Conservation (phyloP, 495 filamentous ascomycete genomes). For the Hypoxylon subgilvum region DNA sequence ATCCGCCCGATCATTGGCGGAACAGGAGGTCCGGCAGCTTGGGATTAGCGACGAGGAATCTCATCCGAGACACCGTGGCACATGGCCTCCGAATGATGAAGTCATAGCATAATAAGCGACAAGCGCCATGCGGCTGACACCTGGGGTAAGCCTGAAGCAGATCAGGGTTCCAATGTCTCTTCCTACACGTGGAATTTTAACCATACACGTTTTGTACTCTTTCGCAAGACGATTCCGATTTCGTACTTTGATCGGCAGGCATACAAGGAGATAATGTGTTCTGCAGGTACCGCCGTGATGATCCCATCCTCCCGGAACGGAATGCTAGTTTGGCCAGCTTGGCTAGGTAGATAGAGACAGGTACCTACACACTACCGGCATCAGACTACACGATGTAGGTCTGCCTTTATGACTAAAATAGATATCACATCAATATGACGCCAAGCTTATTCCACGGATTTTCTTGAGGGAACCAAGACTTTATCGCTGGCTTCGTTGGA, state of each 20-base stretch:
- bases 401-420: neutral
- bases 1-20: conserved; percentile 20
- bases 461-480: too few relatives aligned
- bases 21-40: conserved; percentile 13
- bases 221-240: neutral
- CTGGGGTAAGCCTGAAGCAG: conserved; percentile 12
- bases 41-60: neutral
- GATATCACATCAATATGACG: conserved; percentile 2
- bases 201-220: neutral
- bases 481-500: too few relatives aligned
- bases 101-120: conserved; percentile 25
- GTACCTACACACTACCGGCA: too few relatives aligned
- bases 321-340: conserved; percentile 7
- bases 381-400: neutral
- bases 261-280: conserved; percentile 3
- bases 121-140: conserved; percentile 3
- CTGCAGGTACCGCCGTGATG: conserved; percentile 32
- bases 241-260: conserved; percentile 11
- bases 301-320: conserved; percentile 22
- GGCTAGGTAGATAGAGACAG: neutral
- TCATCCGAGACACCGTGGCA: neutral
- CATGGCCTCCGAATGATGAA: conserved; percentile 9
- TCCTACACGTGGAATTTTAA: neutral
- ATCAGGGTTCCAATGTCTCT: neutral
- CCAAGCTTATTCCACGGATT: neutral